phyloP scores from a whole-genome alignment of 768 basidiomycete genomes.

The Termitomyces eurrhizus region DNA sequence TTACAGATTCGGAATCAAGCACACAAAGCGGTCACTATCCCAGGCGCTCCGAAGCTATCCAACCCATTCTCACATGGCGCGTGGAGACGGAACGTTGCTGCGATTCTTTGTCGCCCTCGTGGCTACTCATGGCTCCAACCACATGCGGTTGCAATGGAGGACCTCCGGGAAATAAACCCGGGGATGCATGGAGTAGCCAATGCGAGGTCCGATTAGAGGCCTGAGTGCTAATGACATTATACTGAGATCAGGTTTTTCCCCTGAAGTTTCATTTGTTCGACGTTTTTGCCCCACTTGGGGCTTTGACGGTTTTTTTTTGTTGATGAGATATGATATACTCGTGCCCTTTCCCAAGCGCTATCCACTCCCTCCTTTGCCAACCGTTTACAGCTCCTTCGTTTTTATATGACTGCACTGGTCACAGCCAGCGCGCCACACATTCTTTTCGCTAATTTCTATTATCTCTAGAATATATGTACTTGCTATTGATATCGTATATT shows the following conservation, averaged over 20 bases:
- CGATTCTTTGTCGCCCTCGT: slow-evolving; percentile 75
- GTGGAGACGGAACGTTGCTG: slow-evolving; percentile 69
- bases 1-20: slow-evolving; percentile 81
- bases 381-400: not conserved
- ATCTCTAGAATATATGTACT: not conserved
- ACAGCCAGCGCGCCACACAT: not conserved
- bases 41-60: slow-evolving; percentile 55
- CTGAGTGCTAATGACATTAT: not conserved
- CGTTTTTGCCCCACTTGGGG: not conserved
- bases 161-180: slow-evolving; percentile 74
- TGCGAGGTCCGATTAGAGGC: slow-evolving; percentile 1
- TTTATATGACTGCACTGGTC: not conserved
- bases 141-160: slow-evolving; percentile 57
- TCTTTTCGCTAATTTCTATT: not conserved
- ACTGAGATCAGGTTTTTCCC: not conserved
- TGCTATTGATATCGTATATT: not conserved
- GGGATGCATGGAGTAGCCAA: slow-evolving; percentile 28
- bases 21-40: slow-evolving; percentile 59
- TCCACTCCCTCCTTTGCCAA: not conserved
- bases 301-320: not conserved
- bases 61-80: slow-evolving; percentile 87
- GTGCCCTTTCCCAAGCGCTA: not conserved
- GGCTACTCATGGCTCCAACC: slow-evolving; percentile 81
- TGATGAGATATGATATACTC: not conserved
- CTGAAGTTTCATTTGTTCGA: not conserved